Evolutionary conservation across 345 rosid genomes (phyloP), one percentile per base, ranked within the genome.

Genomic region (Bruguiera sexangula): DNA sequence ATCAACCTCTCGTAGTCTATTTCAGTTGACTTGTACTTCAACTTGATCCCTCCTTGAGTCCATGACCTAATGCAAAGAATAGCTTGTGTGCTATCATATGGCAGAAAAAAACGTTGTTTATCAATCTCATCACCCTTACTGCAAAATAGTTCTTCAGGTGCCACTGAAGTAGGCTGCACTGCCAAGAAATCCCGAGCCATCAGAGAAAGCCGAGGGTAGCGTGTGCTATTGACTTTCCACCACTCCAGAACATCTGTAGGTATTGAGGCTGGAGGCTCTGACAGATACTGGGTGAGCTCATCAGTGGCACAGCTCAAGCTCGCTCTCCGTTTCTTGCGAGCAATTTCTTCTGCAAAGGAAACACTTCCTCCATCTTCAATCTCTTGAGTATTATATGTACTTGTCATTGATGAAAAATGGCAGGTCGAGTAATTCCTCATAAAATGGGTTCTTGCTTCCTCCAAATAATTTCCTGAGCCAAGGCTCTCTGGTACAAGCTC

Each of bases 131-230:
- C 95, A 0, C 98, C 96, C 81, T 68, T 88, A 64, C 83, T 57
- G 68, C 89, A 86, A 72, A 91, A 94, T 16, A 89, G 71, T 65
- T 89, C 98, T 73, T 94, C 93, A 1, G 98, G 91, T 13, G 86
- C 78, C 57, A 86, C 82, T 19, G 96, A 89, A 67, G 91, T 91
- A 60, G 97, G 91, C 76, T 94, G 97, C 58, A 83, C 86, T 1
- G 92, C 85, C 70, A 93, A 79, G 79, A 89, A 93, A 69, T 94
- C 98, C 21, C 97, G 75, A 65, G 95, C 97, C 98, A 94, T 94
- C 46, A 73, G 76, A 26, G 94, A 91, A 31, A 94, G 91, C 53
- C 90, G 83, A 29, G 93, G 95, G 82, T 86, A 94, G 55, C 98
- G 89, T 15, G 93, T 77, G 66, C 93, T 83, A 76, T 91, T 94